Evolutionary conservation across 2,329 filamentous ascomycete species (phyloP).

Genomic region (Hirsutella thompsonii): DNA sequence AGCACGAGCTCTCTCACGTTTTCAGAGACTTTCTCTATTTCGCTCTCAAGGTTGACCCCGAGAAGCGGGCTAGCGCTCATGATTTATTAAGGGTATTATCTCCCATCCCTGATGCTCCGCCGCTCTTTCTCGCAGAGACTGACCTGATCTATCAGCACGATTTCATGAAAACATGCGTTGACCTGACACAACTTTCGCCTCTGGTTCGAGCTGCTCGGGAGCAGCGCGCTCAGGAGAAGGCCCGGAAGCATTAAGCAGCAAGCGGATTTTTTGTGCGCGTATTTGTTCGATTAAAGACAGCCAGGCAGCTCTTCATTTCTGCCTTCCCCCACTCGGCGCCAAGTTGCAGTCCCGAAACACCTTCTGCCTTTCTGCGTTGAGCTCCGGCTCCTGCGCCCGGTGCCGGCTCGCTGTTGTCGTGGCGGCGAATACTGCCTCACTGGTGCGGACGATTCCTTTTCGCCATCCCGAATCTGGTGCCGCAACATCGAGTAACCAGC

Average conservation of each 20-base stretch:
- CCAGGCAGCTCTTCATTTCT: background rate
- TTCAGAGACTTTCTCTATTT: constrained; percentile 90
- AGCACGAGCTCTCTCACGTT: constrained; percentile 64
- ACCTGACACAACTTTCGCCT: constrained; percentile 66
- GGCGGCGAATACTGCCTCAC: too few relatives aligned
- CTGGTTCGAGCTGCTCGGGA: constrained; percentile 77
- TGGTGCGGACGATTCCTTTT: too few relatives aligned
- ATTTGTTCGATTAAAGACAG: background rate
- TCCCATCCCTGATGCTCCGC: background rate
- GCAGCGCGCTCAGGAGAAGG: constrained; percentile 76
- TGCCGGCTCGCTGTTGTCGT: too few relatives aligned
- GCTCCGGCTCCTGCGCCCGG: too few relatives aligned
- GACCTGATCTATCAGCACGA: constrained; percentile 46
- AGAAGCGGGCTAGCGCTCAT: constrained; percentile 90
- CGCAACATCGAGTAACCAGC: too few relatives aligned
- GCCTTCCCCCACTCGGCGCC: too few relatives aligned
- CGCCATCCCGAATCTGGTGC: too few relatives aligned
- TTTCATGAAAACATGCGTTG: constrained; percentile 67
- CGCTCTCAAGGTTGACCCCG: constrained; percentile 90
- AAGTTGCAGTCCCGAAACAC: too few relatives aligned
- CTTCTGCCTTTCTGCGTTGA: too few relatives aligned
- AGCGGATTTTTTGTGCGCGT: background rate
- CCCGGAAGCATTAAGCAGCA: constrained; percentile 37
- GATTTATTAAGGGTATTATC: constrained; percentile 74
- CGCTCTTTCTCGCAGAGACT: background rate